A percentile compares a stretch with the other conserved stretches of the same genome.
phyloP scores from a whole-genome alignment of 1,284 basidiomycete genomes.

The Sporisorium iseilematis-ciliati region DNA sequence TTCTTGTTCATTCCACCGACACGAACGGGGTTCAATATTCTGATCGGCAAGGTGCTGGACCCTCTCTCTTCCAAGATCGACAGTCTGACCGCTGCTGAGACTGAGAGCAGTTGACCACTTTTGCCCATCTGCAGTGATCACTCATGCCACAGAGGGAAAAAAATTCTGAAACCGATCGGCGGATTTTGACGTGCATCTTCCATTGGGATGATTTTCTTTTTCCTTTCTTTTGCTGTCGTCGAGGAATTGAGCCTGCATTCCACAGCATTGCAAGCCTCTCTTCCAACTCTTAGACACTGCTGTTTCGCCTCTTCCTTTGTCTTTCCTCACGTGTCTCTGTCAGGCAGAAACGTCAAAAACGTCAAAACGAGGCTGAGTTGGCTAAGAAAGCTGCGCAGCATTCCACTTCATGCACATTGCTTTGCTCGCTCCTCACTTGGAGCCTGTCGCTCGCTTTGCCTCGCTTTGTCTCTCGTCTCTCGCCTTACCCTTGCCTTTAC shows the following conservation, averaged over 20 bases:
- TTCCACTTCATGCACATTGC: not conserved
- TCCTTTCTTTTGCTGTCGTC: not conserved
- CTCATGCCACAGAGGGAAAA: not conserved
- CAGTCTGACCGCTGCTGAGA: not conserved
- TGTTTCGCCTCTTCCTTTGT: not conserved
- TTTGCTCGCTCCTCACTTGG: not conserved
- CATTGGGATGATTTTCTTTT: constrained; percentile 5
- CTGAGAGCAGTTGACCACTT: not conserved
- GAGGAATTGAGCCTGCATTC: constrained; percentile 28
- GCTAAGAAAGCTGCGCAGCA: not conserved
- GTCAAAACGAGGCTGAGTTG: constrained; percentile 3
- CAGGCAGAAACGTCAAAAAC: constrained; percentile 5
- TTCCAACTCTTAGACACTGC: not conserved
- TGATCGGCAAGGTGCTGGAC: too few relatives aligned
- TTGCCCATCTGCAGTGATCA: not conserved
- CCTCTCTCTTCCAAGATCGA: not conserved
- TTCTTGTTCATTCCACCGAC: too few relatives aligned
- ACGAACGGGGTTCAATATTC: too few relatives aligned
- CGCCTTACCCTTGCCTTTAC: not conserved
- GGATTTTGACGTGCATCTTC: constrained; percentile 43
- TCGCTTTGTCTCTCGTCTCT: not conserved
- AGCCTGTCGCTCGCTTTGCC: constrained; percentile 3
- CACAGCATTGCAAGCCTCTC: constrained; percentile 15
- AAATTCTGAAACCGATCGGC: constrained; percentile 26
- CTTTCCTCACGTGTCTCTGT: constrained; percentile 8